Percentiles rank a stretch among this genome's conserved stretches.
phyloP scores from a whole-genome alignment of 257 asterid genomes.

The Solanum lignicaule region DNA sequence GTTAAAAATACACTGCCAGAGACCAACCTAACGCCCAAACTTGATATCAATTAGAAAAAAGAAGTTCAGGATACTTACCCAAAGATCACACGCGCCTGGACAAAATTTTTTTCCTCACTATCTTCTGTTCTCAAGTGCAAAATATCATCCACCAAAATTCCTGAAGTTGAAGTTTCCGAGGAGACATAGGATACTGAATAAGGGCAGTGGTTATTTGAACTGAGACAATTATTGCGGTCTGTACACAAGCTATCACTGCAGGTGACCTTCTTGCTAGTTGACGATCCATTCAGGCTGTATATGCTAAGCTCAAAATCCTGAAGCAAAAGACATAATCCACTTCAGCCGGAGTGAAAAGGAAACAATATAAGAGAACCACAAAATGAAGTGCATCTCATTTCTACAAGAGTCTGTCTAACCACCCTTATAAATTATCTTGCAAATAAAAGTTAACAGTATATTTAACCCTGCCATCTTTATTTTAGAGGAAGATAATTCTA shows the following conservation, averaged over 20 bases:
- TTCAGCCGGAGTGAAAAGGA: not conserved
- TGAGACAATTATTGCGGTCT: slow-evolving; percentile 31
- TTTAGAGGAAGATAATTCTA: not conserved
- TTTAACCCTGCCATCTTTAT: not conserved
- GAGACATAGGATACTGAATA: slow-evolving; percentile 71
- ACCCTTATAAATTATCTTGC: not conserved
- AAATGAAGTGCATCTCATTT: not conserved
- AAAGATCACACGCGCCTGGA: slow-evolving; percentile 53
- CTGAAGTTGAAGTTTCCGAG: slow-evolving; percentile 86
- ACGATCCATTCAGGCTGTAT: slow-evolving; percentile 50
- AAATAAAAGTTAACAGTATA: not conserved
- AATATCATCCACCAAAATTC: slow-evolving; percentile 66
- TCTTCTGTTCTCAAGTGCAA: slow-evolving; percentile 52
- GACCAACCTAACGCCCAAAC: not conserved
- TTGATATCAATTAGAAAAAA: not conserved
- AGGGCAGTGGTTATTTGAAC: slow-evolving; percentile 46
- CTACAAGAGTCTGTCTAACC: not conserved
- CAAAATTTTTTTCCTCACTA: slow-evolving; percentile 14
- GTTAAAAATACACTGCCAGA: not conserved
- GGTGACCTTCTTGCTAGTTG: slow-evolving; percentile 62
- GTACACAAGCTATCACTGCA: slow-evolving; percentile 55
- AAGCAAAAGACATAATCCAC: not conserved
- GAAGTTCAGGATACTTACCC: slow-evolving; percentile 52
- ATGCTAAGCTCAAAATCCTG: slow-evolving; percentile 79
- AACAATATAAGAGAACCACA: not conserved